These are phyloP conservation scores for Cerioporus squamosus DNA, from an alignment of 1,284 basidiomycete species.

Conservation along the genomic window DNA sequence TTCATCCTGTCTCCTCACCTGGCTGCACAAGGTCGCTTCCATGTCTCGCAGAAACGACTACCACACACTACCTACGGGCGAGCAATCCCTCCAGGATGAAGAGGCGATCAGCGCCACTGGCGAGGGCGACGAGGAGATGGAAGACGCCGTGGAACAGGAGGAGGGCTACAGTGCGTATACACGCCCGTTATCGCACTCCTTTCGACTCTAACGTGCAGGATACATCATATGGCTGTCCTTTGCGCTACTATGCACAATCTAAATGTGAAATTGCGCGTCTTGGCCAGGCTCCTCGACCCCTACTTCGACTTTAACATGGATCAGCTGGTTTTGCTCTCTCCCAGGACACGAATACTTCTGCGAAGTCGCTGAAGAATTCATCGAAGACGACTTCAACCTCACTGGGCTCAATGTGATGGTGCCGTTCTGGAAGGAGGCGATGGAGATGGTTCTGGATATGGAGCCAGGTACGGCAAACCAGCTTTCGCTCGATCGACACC, in stretches of 20 bases:
- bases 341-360: constrained; percentile 99
- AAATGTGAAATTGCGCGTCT: not conserved
- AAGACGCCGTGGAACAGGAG: constrained; percentile 37
- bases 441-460: constrained; percentile 99
- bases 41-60: constrained; percentile 35
- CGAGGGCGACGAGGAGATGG: constrained; percentile 40
- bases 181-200: not conserved
- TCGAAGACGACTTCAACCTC: constrained; percentile 99
- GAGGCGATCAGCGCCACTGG: constrained; percentile 34
- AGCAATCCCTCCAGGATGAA: constrained; percentile 31
- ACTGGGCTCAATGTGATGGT: constrained; percentile 96
- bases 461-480: constrained; percentile 80
- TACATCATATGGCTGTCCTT: not conserved
- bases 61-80: constrained; percentile 14
- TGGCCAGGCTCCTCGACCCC: constrained; percentile 77
- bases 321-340: constrained; percentile 98
- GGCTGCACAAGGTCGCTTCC: not conserved
- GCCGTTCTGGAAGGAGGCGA: constrained; percentile 99
- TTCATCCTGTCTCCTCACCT: constrained; percentile 9
- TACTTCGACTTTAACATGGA: constrained; percentile 92
- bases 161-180: constrained; percentile 38
- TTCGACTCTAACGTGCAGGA: not conserved
- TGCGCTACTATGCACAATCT: not conserved
- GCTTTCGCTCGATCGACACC: constrained; percentile 22
- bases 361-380: constrained; percentile 97